These are phyloP conservation scores for Carex myosuroides DNA, from an alignment of 176 grass and related monocot genomes.

Conservation along the genomic window DNA sequence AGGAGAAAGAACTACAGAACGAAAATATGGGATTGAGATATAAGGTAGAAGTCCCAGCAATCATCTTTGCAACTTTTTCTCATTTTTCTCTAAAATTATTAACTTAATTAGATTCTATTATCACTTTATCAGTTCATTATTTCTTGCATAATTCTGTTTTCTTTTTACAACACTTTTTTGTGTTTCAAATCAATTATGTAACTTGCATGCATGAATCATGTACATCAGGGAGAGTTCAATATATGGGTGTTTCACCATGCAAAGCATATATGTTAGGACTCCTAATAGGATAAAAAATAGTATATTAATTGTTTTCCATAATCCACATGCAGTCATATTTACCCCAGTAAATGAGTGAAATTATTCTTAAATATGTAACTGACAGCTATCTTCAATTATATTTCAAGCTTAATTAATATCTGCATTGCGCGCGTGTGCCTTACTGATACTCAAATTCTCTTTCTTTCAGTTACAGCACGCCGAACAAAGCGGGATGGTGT, in stretches of 20 bases:
- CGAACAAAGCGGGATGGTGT: conserved; percentile 31
- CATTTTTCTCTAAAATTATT: neutral
- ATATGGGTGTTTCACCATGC: neutral
- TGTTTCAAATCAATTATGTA: neutral
- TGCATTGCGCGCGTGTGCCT: conserved; percentile 11
- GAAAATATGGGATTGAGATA: conserved; percentile 58
- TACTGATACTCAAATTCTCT: neutral
- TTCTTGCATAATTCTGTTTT: neutral
- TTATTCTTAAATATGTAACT: neutral
- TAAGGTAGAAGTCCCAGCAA: conserved; percentile 37
- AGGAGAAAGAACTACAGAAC: conserved; percentile 59
- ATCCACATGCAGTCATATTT: neutral
- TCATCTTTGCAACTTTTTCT: neutral
- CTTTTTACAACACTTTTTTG: neutral
- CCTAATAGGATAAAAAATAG: neutral
- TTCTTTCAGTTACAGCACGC: conserved; percentile 31
- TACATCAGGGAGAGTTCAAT: neutral
- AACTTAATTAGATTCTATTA: neutral
- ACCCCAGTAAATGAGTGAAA: neutral
- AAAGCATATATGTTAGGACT: neutral
- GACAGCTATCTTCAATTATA: neutral
- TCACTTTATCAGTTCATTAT: neutral
- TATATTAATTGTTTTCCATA: neutral
- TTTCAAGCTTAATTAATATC: conserved; percentile 23
- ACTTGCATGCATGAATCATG: neutral